Evolutionary conservation across 225 moss, liverwort and hornwort species (phyloP).

Genomic region (Marchantia polymorpha): DNA sequence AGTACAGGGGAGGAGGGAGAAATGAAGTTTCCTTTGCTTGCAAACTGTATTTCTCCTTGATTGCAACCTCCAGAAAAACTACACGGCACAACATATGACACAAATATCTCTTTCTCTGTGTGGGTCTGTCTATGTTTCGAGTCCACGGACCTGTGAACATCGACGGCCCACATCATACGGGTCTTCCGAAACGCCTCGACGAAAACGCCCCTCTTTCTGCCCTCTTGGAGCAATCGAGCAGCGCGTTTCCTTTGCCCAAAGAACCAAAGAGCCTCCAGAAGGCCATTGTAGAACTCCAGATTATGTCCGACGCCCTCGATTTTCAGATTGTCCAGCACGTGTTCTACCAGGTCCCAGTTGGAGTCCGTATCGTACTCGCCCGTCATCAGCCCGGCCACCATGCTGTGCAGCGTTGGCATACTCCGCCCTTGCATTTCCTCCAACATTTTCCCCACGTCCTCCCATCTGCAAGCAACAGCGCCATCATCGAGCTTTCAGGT

Average conservation of each 20-base stretch:
- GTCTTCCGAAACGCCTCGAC: conserved; percentile 72
- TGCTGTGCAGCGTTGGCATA: conserved; percentile 66
- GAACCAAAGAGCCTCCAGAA: conserved; percentile 93
- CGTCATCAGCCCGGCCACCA: conserved; percentile 77
- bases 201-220: conserved; percentile 70
- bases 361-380: conserved; percentile 79
- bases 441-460: conserved; percentile 77
- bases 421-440: conserved; percentile 70
- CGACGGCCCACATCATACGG: conserved; percentile 82
- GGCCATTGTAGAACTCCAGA: conserved; percentile 74
- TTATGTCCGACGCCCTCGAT: conserved; percentile 89
- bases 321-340: conserved; percentile 83
- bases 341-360: conserved; percentile 90
- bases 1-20: background rate
- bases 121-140: background rate
- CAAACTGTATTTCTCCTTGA: background rate
- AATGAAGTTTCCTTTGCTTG: background rate
- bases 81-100: background rate
- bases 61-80: background rate
- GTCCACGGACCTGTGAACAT: conserved; percentile 75
- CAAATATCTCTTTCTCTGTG: no score
- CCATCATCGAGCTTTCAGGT: background rate
- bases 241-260: conserved; percentile 87
- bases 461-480: conserved; percentile 53
- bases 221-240: conserved; percentile 66